Conservation (phyloP, 768 basidiomycete genomes). For the Dioszegia crocea region DNA sequence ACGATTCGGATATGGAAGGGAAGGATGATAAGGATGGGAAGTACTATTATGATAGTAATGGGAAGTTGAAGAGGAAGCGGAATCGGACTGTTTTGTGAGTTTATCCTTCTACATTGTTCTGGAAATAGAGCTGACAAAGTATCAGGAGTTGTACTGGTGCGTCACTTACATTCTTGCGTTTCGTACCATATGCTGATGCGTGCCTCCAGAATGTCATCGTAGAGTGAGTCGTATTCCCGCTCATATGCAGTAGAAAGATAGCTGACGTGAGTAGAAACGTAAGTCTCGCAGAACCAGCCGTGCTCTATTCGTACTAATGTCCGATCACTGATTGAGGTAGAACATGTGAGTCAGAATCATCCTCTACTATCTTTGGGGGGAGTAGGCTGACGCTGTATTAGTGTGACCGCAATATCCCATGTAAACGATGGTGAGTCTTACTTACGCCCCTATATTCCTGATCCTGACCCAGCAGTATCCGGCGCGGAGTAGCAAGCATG, state of each 20-base stretch:
- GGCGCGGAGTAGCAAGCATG: conserved; percentile 41
- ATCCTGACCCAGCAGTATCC: conserved; percentile 25
- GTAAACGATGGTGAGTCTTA: conserved; percentile 37
- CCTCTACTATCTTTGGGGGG: no score
- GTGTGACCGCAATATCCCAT: conserved; percentile 47
- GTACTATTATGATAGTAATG: conserved; percentile 14
- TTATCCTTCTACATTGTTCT: neutral
- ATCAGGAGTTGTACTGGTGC: conserved; percentile 44
- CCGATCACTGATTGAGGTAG: conserved; percentile 12
- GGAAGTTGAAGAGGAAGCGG: conserved; percentile 34
- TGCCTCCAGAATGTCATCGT: conserved; percentile 40
- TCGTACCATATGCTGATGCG: neutral
- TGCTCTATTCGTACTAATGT: neutral
- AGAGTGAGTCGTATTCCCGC: conserved; percentile 25
- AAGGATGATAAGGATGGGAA: conserved; percentile 12
- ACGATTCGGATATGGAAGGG: conserved; percentile 15
- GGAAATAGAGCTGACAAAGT: neutral
- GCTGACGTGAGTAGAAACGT: conserved; percentile 5
- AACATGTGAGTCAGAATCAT: conserved; percentile 37
- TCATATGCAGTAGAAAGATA: neutral
- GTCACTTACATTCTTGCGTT: neutral
- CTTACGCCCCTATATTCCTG: neutral
- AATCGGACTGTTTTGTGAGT: conserved; percentile 41
- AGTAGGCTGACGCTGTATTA: conserved; percentile 23
- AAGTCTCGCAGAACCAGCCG: neutral